Conservation (phyloP, 495 filamentous ascomycete species). For the Aspergillus cavernicola region DNA sequence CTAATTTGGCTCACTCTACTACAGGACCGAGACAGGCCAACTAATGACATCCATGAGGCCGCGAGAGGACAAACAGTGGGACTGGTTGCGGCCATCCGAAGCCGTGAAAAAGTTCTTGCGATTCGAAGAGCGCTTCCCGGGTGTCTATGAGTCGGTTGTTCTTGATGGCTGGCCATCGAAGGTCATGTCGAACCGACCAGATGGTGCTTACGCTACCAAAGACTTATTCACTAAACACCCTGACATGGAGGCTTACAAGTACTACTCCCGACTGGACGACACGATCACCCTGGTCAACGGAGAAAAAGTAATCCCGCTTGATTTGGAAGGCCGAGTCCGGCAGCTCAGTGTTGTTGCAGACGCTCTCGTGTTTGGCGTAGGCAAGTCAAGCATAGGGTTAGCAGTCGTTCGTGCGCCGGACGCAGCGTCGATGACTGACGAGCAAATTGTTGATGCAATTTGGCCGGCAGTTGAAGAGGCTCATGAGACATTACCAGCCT, state of each 20-base stretch:
- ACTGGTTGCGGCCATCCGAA: conserved; percentile 53
- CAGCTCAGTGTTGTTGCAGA: conserved; percentile 34
- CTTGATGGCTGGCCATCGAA: conserved; percentile 60
- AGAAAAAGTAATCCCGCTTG: conserved; percentile 65
- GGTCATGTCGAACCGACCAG: conserved; percentile 53
- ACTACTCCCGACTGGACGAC: conserved; percentile 56
- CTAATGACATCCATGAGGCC: conserved; percentile 51
- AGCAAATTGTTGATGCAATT: conserved; percentile 47
- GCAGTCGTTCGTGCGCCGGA: conserved; percentile 45
- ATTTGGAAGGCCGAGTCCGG: conserved; percentile 49
- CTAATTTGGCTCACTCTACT: neutral
- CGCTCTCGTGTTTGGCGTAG: conserved; percentile 38
- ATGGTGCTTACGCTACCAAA: conserved; percentile 35
- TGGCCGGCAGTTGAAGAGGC: conserved; percentile 50
- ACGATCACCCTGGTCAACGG: conserved; percentile 61
- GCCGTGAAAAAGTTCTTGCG: conserved; percentile 34
- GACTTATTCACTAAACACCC: conserved; percentile 52
- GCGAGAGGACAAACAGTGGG: conserved; percentile 57
- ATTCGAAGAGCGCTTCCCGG: conserved; percentile 55
- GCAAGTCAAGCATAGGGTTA: conserved; percentile 37
- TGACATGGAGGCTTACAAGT: conserved; percentile 53
- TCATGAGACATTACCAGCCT: conserved; percentile 45
- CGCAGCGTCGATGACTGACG: conserved; percentile 34
- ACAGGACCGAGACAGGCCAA: conserved; percentile 52
- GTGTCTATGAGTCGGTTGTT: conserved; percentile 56